phyloP scores from a whole-genome alignment of 75 land plant genomes.

The Pinus albicaulis region DNA sequence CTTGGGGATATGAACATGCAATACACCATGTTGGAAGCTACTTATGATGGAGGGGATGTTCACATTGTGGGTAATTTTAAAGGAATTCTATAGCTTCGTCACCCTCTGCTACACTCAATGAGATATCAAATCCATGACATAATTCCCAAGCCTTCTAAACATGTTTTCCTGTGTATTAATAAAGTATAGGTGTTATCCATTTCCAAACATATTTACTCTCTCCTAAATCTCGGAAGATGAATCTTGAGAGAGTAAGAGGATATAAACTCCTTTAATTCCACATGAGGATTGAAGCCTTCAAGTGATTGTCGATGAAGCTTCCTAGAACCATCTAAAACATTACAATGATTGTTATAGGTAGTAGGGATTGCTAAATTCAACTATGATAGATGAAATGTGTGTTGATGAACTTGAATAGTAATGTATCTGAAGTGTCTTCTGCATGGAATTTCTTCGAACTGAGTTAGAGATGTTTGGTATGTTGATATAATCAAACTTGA shows the following conservation, averaged over 20 bases:
- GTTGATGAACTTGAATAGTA: no score
- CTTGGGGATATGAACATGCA: conserved; percentile 8
- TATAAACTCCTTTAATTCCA: not conserved
- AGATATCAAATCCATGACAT: conserved; percentile 6
- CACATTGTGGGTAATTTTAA: conserved; percentile 4
- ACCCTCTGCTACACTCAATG: not conserved
- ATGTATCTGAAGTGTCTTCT: no score
- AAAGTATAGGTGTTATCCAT: not conserved
- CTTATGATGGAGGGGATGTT: not conserved
- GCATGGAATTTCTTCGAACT: no score
- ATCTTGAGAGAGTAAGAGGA: not conserved
- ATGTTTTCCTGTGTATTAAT: not conserved
- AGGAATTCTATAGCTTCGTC: conserved; percentile 1
- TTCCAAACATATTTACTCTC: not conserved
- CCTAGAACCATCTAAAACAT: not conserved
- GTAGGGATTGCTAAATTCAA: not conserved
- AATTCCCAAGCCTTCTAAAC: not conserved
- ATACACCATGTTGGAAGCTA: not conserved
- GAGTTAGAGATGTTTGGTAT: no score
- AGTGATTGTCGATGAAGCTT: not conserved
- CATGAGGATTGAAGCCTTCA: not conserved
- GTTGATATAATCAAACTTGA: no score
- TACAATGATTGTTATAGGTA: not conserved
- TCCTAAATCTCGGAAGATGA: conserved; percentile 2
- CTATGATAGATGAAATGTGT: not conserved